Evolutionary conservation across 768 basidiomycete genomes (phyloP).

Genomic region (Podaxis carcinomalis): DNA sequence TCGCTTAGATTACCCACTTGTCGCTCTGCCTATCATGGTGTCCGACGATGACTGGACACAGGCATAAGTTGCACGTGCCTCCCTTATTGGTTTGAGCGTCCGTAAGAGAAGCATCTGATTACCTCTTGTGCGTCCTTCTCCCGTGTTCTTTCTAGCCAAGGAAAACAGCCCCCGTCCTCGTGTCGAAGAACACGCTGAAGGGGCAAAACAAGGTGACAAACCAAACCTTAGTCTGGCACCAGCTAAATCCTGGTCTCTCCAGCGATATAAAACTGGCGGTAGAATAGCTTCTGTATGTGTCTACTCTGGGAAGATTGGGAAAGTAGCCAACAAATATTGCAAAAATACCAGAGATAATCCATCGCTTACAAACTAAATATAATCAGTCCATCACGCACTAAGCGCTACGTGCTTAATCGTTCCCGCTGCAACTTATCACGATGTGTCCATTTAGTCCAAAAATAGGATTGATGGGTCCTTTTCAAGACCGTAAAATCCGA

Average conservation of each 20-base stretch:
- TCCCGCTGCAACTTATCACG: not conserved
- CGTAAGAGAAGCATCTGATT: not conserved
- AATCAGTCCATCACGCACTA: not conserved
- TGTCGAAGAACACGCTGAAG: not conserved
- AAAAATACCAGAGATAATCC: not conserved
- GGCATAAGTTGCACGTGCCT: not conserved
- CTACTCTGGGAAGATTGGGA: not conserved
- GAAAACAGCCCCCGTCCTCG: not conserved
- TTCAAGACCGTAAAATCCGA: not conserved
- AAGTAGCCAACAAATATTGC: not conserved
- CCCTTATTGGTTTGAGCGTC: not conserved
- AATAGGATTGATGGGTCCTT: not conserved
- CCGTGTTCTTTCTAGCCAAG: not conserved
- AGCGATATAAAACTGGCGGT: not conserved
- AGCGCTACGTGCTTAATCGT: not conserved
- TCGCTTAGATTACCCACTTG: too few relatives aligned
- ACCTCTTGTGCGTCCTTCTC: not conserved
- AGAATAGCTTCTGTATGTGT: not conserved
- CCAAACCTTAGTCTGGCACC: not conserved
- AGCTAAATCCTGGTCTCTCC: not conserved
- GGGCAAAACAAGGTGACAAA: not conserved
- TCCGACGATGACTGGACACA: not conserved
- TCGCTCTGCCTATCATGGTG: too few relatives aligned
- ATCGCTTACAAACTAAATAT: not conserved
- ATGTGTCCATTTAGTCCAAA: not conserved